phyloP scores from a whole-genome alignment of 306 rosid genomes.

The Quillaja saponaria region DNA sequence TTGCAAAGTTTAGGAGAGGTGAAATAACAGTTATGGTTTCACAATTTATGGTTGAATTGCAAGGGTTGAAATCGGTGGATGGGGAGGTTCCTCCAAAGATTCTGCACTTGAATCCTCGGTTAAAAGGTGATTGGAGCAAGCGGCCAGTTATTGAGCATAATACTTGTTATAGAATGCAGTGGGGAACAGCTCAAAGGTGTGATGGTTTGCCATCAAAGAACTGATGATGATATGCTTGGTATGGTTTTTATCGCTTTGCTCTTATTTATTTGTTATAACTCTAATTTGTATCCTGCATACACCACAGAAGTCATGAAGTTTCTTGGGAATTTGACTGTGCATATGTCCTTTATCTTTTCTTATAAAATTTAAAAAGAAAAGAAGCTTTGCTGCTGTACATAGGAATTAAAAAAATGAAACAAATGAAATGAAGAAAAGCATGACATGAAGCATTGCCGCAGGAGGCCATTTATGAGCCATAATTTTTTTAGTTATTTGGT shows the following conservation, averaged over 20 bases:
- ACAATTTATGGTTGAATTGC: conserved; percentile 91
- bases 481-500: too few species aligned
- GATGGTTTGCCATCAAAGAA: conserved; percentile 70
- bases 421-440: too few species aligned
- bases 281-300: too few species aligned
- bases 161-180: conserved; percentile 96
- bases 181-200: conserved; percentile 95
- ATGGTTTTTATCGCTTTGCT: conserved; percentile 30
- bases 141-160: conserved; percentile 89
- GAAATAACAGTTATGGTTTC: conserved; percentile 70
- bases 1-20: conserved; percentile 50
- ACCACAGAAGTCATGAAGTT: too few species aligned
- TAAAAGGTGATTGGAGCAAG: conserved; percentile 91
- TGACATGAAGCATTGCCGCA: too few species aligned
- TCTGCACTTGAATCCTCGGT: conserved; percentile 85
- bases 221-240: conserved; percentile 88
- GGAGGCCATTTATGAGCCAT: too few species aligned
- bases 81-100: conserved; percentile 99
- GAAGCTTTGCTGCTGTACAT: too few species aligned
- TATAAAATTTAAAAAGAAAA: too few species aligned
- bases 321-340: too few species aligned
- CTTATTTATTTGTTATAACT: too few species aligned
- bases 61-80: conserved; percentile 87
- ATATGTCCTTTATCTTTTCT: too few species aligned
- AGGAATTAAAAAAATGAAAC: too few species aligned